phyloP scores from a whole-genome alignment of 345 rosid species.

The Brassica incana region DNA sequence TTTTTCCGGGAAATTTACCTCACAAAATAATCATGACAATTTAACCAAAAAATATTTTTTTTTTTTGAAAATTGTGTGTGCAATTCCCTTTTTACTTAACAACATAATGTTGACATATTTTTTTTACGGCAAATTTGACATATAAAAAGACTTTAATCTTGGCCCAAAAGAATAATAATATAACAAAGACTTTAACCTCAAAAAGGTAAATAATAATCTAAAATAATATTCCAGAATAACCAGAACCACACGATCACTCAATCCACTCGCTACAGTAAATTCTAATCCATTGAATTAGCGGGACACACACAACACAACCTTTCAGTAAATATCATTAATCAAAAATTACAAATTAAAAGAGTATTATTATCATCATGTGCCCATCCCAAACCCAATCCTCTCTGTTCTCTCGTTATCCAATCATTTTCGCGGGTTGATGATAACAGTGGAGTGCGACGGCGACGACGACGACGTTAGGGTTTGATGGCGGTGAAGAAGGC shows the following conservation, averaged over 20 bases:
- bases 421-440: constrained; percentile 23
- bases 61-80: background rate
- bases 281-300: constrained; percentile 24
- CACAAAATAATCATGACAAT: background rate
- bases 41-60: background rate
- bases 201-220: background rate
- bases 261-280: constrained; percentile 1
- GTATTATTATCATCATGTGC: background rate
- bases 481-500: constrained; percentile 74
- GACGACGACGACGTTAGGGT: constrained; percentile 19
- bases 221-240: background rate
- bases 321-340: background rate
- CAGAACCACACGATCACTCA: constrained; percentile 17
- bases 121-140: background rate
- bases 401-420: constrained; percentile 24
- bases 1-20: too few relatives aligned
- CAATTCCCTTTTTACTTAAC: background rate
- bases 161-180: background rate
- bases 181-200: background rate
- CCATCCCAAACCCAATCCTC: constrained; percentile 27
- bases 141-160: background rate
- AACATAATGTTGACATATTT: background rate
- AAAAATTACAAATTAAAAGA: background rate
- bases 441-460: constrained; percentile 22
- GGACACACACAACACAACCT: constrained; percentile 10